Percentiles rank a stretch among this genome's conserved stretches.
Evolutionary conservation across 352 stramenopile genomes (phyloP).

Genomic region (Pythium phragmiticola): DNA sequence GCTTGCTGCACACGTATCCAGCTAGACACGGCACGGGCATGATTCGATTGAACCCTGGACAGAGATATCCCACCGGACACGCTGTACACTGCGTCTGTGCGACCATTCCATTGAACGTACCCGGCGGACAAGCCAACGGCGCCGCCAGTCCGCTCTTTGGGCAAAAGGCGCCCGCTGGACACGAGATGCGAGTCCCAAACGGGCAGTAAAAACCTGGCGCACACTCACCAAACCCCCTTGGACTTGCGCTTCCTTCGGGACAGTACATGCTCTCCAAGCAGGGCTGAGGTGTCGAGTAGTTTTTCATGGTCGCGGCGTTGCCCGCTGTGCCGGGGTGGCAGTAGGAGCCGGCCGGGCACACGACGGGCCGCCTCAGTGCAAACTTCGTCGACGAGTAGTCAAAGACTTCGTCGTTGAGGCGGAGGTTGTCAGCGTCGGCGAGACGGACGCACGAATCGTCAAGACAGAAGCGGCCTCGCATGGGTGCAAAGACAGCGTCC

Average conservation of each 20-base stretch:
- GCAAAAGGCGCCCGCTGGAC: conserved; percentile 92
- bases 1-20: conserved; percentile 92
- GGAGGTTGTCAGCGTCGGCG: conserved; percentile 78
- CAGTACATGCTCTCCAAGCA: conserved; percentile 92
- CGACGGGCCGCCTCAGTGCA: conserved; percentile 77
- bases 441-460: conserved; percentile 90
- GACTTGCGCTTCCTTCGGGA: conserved; percentile 83
- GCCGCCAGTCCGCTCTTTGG: conserved; percentile 75
- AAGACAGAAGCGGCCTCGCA: conserved; percentile 93
- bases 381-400: conserved; percentile 82
- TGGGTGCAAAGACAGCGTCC: conserved; percentile 68
- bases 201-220: conserved; percentile 92
- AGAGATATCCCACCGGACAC: conserved; percentile 93
- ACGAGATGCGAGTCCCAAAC: conserved; percentile 85
- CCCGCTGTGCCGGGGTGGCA: conserved; percentile 89
- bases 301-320: conserved; percentile 76
- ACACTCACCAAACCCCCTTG: conserved; percentile 83
- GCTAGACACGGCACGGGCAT: conserved; percentile 89
- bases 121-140: conserved; percentile 90
- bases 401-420: conserved; percentile 73
- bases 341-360: conserved; percentile 87
- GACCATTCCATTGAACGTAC: conserved; percentile 93
- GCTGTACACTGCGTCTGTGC: conserved; percentile 83
- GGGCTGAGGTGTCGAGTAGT: conserved; percentile 86
- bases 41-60: conserved; percentile 91